Evolutionary conservation across 805 yeast species (phyloP).

Genomic region (Candida maltosa): DNA sequence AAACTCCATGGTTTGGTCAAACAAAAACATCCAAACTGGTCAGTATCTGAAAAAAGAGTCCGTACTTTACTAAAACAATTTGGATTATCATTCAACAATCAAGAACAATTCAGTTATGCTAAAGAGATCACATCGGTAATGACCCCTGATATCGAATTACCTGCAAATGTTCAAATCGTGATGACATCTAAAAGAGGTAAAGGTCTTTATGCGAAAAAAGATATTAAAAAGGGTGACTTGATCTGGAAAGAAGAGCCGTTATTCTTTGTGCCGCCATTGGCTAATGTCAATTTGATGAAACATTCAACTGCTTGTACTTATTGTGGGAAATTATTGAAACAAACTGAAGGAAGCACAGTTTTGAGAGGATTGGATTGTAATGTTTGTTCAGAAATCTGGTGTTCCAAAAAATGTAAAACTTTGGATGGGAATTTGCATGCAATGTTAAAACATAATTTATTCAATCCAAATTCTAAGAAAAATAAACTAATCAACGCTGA

Average conservation of each 20-base stretch:
- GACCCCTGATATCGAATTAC: conserved; percentile 43
- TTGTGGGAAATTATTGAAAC: conserved; percentile 57
- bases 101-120: conserved; percentile 48
- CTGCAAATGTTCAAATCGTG: conserved; percentile 42
- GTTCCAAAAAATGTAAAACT: conserved; percentile 59
- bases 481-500: conserved; percentile 40
- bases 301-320: conserved; percentile 67
- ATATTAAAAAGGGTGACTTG: conserved; percentile 46
- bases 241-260: conserved; percentile 63
- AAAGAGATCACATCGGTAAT: conserved; percentile 49
- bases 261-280: conserved; percentile 65
- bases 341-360: conserved; percentile 23
- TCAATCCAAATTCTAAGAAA: conserved; percentile 18
- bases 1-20: conserved; percentile 53
- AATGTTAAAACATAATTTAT: conserved; percentile 52
- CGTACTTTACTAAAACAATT: conserved; percentile 50
- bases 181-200: conserved; percentile 57
- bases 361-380: conserved; percentile 61
- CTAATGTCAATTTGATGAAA: conserved; percentile 55
- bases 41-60: conserved; percentile 56
- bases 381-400: conserved; percentile 68
- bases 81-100: conserved; percentile 42
- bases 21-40: conserved; percentile 57
- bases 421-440: conserved; percentile 48
- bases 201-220: conserved; percentile 51